Percentiles rank a stretch among this genome's conserved stretches.
phyloP scores from a whole-genome alignment of 2,329 filamentous ascomycete species.

The Talaromyces sp. region DNA sequence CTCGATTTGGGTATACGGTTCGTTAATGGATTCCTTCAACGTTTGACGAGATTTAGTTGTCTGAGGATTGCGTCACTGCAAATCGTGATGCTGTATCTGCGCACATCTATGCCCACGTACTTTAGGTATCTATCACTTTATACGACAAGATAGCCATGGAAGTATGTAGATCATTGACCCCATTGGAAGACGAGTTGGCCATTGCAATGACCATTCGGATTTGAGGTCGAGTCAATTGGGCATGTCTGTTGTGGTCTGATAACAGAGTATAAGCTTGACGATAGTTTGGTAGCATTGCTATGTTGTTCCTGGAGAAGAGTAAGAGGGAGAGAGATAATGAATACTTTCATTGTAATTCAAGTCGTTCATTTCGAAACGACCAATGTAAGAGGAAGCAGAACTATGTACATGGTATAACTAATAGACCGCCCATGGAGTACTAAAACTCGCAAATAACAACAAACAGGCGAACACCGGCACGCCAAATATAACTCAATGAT shows the following conservation, averaged over 20 bases:
- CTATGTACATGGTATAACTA: slow-evolving; percentile 15
- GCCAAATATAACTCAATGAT: slow-evolving; percentile 4
- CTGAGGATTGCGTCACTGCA: too few species aligned
- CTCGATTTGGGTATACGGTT: background rate
- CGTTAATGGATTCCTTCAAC: background rate
- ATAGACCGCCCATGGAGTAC: slow-evolving; percentile 4
- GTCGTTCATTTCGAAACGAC: background rate
- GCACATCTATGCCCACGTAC: background rate
- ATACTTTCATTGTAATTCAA: background rate
- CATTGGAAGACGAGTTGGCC: too few species aligned
- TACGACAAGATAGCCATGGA: background rate
- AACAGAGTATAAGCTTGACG: background rate
- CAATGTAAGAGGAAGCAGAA: background rate
- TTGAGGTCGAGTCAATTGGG: background rate
- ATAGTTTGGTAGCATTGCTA: background rate
- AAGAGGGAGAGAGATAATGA: background rate
- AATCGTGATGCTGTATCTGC: background rate
- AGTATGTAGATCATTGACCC: too few species aligned
- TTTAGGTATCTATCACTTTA: background rate
- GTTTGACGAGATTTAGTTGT: too few species aligned
- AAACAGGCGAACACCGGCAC: slow-evolving; percentile 12
- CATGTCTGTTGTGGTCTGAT: background rate
- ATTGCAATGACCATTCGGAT: background rate
- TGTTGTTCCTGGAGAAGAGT: background rate
- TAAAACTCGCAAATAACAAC: background rate